Percentiles rank a stretch among this genome's conserved stretches.
These are phyloP conservation scores for Capronia epimyces DNA, from an alignment of 2,329 filamentous ascomycete species.

Conservation along the genomic window DNA sequence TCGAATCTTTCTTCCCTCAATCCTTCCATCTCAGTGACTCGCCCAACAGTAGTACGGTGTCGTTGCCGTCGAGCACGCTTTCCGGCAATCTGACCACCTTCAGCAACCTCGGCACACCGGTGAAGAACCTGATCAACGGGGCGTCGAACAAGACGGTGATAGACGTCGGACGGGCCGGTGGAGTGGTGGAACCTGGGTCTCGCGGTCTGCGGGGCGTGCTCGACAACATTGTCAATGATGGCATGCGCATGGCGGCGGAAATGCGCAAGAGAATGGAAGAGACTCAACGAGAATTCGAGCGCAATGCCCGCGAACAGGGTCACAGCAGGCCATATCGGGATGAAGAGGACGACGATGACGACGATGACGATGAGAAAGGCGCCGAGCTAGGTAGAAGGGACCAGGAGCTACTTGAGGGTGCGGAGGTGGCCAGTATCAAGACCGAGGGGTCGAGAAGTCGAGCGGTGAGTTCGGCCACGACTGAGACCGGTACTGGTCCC, in stretches of 20 bases:
- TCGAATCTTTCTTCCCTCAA: constrained; percentile 88
- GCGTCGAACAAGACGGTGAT: constrained; percentile 32
- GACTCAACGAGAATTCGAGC: constrained; percentile 84
- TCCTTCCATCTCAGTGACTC: constrained; percentile 82
- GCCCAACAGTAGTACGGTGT: constrained; percentile 42
- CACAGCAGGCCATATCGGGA: constrained; percentile 16
- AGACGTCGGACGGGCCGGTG: constrained; percentile 44
- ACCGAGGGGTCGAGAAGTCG: constrained; percentile 20
- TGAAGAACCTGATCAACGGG: constrained; percentile 38
- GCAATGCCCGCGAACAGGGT: constrained; percentile 66
- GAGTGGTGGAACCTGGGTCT: constrained; percentile 59
- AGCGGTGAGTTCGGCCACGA: constrained; percentile 11
- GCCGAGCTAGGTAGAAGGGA: constrained; percentile 43
- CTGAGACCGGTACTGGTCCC: neutral
- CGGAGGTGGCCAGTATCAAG: constrained; percentile 57
- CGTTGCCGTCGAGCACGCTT: constrained; percentile 38
- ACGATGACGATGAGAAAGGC: constrained; percentile 45
- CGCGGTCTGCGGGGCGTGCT: constrained; percentile 85
- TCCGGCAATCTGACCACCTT: constrained; percentile 78
- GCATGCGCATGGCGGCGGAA: constrained; percentile 91
- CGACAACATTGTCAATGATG: constrained; percentile 95
- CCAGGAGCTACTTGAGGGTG: constrained; percentile 65
- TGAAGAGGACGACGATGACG: constrained; percentile 55
- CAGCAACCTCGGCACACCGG: constrained; percentile 59
- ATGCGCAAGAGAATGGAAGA: constrained; percentile 92